Base-by-base conservation (phyloP, 441 rosid species). In the Breynia disticha region DNA sequence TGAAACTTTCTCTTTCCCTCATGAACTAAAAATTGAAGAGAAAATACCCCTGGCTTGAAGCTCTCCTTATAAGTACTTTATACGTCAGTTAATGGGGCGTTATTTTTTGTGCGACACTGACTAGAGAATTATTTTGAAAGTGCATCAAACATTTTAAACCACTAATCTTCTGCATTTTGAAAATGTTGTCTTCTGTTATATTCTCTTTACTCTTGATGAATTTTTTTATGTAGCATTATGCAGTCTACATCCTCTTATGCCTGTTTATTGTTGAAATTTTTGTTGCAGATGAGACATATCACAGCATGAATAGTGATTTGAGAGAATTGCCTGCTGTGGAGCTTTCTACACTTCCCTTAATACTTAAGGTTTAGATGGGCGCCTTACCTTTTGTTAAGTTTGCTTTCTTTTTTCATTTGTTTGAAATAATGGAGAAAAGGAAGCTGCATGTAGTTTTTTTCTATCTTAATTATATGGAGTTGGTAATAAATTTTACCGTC, bases 261-360 rank as follows among this genome's bases (percentile, higher is more conserved):
- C 12, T 18, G 19, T 32, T 41, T 52, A 24, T 16, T 49, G 22
- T 9, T 47, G n/a, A 41, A 41, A 41, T 51, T 13, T 15, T 42
- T 58, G 55, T 60, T 72, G 69, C 85, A 94, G 99, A 59, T 39
- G 95, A 90, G 67, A 76, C 96, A 61, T 90, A 83, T 76, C 97
- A 83, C 67, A 71, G 76, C 67, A 70, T 80, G 68, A 80, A 77
- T 64, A 90, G 87, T 56, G 96, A 85, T 61, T 73, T 94, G 75
- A 82, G 87, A 79, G 99, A 94, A 67, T 78, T 94, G 69, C 99
- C 99, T 55, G 77, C 89, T 4, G 84, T 94, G 68, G 99, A 94
- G 69, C 95, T 90, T 72, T 81, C 97, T 43, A 79, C 94, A 20
- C 99, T 94, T 65, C 96, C 91, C 52, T 62, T 85, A 65, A 76